phyloP scores from a whole-genome alignment of 2,329 filamentous ascomycete genomes.

The Neonectria magnoliae region DNA sequence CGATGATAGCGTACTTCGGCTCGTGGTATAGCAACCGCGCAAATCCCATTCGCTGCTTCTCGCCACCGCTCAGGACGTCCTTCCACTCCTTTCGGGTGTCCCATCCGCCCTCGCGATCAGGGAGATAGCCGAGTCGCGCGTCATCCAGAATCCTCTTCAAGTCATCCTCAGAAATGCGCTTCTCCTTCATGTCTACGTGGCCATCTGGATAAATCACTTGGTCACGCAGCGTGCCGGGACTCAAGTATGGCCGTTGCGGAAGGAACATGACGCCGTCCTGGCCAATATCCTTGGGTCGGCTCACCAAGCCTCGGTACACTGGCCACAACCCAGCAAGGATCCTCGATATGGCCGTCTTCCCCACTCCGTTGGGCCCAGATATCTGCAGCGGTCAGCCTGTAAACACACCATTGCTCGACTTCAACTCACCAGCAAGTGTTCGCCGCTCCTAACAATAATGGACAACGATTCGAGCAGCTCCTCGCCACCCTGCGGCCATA shows the following conservation, averaged over 20 bases:
- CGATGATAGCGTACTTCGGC: conserved; percentile 91
- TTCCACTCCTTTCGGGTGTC: conserved; percentile 98
- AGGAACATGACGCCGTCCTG: conserved; percentile 98
- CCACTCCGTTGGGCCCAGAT: conserved; percentile 92
- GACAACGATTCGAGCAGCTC: conserved; percentile 89
- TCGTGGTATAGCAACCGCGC: conserved; percentile 94
- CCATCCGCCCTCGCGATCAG: conserved; percentile 93
- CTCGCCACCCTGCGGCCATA: conserved; percentile 91
- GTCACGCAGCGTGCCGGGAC: conserved; percentile 90
- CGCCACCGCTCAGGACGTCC: conserved; percentile 94
- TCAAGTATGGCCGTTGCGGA: conserved; percentile 91
- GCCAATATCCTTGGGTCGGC: conserved; percentile 81
- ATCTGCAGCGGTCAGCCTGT: conserved; percentile 60
- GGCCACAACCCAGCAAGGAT: conserved; percentile 95
- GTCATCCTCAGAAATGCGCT: conserved; percentile 80
- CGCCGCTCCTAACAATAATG: conserved; percentile 87
- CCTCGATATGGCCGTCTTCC: conserved; percentile 88
- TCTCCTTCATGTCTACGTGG: conserved; percentile 90
- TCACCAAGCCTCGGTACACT: conserved; percentile 91
- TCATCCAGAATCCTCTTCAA: conserved; percentile 82
- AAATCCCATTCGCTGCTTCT: conserved; percentile 96
- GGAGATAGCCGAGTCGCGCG: conserved; percentile 87
- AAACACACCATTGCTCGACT: background rate
- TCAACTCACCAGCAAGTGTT: conserved; percentile 79
- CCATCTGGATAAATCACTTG: conserved; percentile 98